Conservation (phyloP, 768 basidiomycete species). For the Melanogaster broomeanus region DNA sequence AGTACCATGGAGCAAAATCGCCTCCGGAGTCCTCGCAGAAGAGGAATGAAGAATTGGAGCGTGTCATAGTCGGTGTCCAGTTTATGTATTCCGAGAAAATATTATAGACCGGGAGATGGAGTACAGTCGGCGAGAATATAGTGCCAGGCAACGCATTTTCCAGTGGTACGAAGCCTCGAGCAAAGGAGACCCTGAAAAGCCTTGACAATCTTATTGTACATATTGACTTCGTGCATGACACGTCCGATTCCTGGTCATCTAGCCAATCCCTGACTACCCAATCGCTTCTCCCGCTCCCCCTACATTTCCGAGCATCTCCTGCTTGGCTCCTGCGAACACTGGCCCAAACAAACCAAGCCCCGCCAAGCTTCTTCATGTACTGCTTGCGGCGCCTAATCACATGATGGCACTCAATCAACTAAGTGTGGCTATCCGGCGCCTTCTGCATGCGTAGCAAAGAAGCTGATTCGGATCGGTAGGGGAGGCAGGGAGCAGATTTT, state of each 20-base stretch:
- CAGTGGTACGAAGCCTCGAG: constrained; percentile 41
- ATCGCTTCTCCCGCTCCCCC: constrained; percentile 56
- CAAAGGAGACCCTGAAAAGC: constrained; percentile 66
- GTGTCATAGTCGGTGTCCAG: constrained; percentile 52
- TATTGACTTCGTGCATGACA: not conserved
- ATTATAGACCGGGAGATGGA: constrained; percentile 66
- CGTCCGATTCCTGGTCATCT: constrained; percentile 43
- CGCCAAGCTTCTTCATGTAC: constrained; percentile 61
- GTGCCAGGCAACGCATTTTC: constrained; percentile 52
- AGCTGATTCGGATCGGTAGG: constrained; percentile 74
- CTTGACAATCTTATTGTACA: not conserved
- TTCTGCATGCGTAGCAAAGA: constrained; percentile 79
- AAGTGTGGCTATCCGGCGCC: constrained; percentile 64
- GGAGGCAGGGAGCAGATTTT: constrained; percentile 75
- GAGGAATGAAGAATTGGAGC: constrained; percentile 66
- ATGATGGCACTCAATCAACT: constrained; percentile 62
- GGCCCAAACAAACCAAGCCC: constrained; percentile 66
- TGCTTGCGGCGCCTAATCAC: constrained; percentile 56
- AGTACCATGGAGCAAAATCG: constrained; percentile 1
- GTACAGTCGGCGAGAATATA: constrained; percentile 62
- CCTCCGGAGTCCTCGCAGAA: constrained; percentile 18
- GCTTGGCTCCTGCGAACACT: constrained; percentile 36
- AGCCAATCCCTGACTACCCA: constrained; percentile 56
- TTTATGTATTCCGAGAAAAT: not conserved
- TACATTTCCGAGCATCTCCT: constrained; percentile 54